Evolutionary conservation across 1,284 basidiomycete genomes (phyloP).

Genomic region (Apiotrichum veenhuisii): DNA sequence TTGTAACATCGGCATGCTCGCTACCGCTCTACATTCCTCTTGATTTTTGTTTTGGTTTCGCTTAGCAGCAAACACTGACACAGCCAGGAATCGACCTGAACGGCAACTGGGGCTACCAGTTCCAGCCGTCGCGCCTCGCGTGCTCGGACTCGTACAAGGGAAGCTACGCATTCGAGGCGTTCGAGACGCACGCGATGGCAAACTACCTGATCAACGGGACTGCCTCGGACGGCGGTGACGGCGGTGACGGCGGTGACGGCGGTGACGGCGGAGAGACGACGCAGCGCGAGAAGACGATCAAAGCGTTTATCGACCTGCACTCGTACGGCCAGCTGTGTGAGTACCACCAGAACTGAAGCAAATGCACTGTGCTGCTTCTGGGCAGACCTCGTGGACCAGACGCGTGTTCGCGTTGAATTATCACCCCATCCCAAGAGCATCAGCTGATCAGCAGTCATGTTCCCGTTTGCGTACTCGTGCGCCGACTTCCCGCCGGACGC

Average conservation of each 20-base stretch:
- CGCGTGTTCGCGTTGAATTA: too few species aligned
- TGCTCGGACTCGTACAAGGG: conserved; percentile 74
- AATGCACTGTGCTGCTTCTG: too few species aligned
- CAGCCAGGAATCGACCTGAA: conserved; percentile 75
- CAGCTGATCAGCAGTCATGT: conserved; percentile 49
- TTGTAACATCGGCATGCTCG: too few species aligned
- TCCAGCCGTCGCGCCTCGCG: conserved; percentile 30
- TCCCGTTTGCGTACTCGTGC: conserved; percentile 73
- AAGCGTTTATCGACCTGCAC: conserved; percentile 69
- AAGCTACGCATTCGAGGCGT: conserved; percentile 65
- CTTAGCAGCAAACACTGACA: too few species aligned
- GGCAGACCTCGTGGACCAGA: too few species aligned
- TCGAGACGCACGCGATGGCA: conserved; percentile 70
- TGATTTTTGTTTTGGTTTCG: too few species aligned
- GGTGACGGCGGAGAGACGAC: too few species aligned
- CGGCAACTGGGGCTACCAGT: conserved; percentile 61
- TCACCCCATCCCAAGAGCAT: too few species aligned
- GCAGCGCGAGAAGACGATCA: conserved; percentile 44
- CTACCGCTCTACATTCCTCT: too few species aligned
- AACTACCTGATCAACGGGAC: conserved; percentile 59
- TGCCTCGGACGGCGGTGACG: not conserved
- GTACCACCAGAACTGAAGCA: too few species aligned
- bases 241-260: too few species aligned
- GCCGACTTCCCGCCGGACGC: conserved; percentile 65
- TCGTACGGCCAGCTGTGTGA: conserved; percentile 78